Conservation (phyloP, 129 eudicot species). For the Artemisia tridentata region DNA sequence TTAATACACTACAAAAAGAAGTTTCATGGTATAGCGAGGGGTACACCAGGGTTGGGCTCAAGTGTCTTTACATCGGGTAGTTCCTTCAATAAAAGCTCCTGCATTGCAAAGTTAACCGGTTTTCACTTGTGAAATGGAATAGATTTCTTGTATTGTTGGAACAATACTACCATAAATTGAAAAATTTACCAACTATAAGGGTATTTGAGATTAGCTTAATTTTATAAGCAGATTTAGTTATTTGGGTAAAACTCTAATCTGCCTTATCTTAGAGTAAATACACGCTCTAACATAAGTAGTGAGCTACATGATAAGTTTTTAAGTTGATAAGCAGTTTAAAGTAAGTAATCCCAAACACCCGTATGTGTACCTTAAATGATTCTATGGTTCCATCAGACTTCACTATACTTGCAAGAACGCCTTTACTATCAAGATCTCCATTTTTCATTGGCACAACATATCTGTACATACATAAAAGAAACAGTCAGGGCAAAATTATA, state of each 20-base stretch:
- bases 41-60: conserved; percentile 78
- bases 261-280: too few relatives aligned
- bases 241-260: too few relatives aligned
- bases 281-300: too few relatives aligned
- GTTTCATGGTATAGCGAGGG: conserved; percentile 46
- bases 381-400: conserved; percentile 68
- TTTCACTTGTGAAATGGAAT: background rate
- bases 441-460: conserved; percentile 88
- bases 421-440: conserved; percentile 93
- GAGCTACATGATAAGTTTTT: too few relatives aligned
- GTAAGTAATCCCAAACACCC: background rate
- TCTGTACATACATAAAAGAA: conserved; percentile 28
- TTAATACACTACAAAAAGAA: too few relatives aligned
- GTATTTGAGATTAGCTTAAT: too few relatives aligned
- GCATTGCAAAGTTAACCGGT: conserved; percentile 25
- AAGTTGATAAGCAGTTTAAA: too few relatives aligned
- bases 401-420: conserved; percentile 65
- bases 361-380: conserved; percentile 70
- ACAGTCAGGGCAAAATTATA: conserved; percentile 7
- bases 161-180: background rate
- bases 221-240: too few relatives aligned
- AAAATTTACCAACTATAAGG: too few relatives aligned
- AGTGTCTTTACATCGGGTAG: conserved; percentile 59
- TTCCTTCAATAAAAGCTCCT: conserved; percentile 64
- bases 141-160: too few relatives aligned